Evolutionary conservation across 345 rosid genomes (phyloP), one percentile per base, ranked within the genome.

Genomic region (Abelmoschus esculentus): DNA sequence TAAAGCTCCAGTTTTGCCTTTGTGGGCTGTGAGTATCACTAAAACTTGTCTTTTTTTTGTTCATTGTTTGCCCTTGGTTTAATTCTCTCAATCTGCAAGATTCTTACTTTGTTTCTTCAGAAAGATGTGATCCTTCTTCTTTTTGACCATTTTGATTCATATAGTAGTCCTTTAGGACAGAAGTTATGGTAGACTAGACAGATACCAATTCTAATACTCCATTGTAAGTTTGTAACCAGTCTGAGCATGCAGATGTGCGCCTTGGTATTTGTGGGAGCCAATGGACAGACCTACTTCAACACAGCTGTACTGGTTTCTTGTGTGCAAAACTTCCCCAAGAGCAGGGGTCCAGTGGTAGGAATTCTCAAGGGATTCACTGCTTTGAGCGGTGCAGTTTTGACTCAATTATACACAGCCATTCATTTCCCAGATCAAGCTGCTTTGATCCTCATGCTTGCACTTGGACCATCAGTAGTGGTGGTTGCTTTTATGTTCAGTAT

Each of bases 311-410:
- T 96, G 72, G 97, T 96, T 72, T 96, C 99, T 67, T 90, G 93
- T 29, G 99, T 96, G 72, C 96, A 87, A 44, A 96, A 96, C 83
- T 92, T 92, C 69, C 99, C 98, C 4, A 96, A 89, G 77, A 96
- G 98, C 77, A 74, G 98, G 59, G 99, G 98, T 76, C 99, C 97
- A 7, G 91, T 96, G 72, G 99, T 96, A 22, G 98, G 99, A 76
- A 87, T 96, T 66, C 87, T 92, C 79, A 96, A 96, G 75, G 99
- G 98, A 15, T 92, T 92, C 79, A 91, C 98, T 29, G 99, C 97
- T 15, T 80, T 92, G 69, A 85, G 97, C 17, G 98, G 99, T 14
- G 98, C 99, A n/a, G 89, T 92, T 67, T 81, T 92, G 83, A 86
- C 97, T 46, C 99, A 90, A 76, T 81, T 90, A 76, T 96, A 90